Evolutionary conservation across 208 protist genomes (phyloP).

Genomic region (Crithidia brevicula): DNA sequence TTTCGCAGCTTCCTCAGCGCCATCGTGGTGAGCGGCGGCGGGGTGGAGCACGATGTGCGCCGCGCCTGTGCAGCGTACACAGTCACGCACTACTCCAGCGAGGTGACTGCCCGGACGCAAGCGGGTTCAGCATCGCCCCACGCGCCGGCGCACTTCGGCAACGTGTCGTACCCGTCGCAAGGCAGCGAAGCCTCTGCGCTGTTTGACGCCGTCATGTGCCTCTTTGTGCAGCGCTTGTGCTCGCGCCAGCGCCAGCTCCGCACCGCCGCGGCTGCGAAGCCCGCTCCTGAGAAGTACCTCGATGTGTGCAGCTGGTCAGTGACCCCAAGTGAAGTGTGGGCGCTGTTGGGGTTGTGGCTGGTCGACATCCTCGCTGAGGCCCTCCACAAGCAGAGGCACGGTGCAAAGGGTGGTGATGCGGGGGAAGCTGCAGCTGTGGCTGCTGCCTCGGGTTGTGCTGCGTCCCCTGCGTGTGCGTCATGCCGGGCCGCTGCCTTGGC

Average conservation of each 20-base stretch:
- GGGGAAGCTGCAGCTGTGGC: background rate
- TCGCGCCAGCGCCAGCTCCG: conserved; percentile 38
- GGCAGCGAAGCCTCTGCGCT: conserved; percentile 25
- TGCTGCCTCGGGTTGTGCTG: background rate
- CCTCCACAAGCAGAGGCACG: conserved; percentile 16
- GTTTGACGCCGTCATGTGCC: conserved; percentile 63
- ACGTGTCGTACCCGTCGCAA: conserved; percentile 55
- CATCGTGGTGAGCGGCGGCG: conserved; percentile 85
- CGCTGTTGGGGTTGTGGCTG: conserved; percentile 70
- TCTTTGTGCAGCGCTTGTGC: conserved; percentile 47
- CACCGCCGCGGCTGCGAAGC: conserved; percentile 12
- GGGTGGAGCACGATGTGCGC: conserved; percentile 89
- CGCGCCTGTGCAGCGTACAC: conserved; percentile 67
- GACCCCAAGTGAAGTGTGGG: conserved; percentile 79
- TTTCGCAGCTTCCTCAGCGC: conserved; percentile 54
- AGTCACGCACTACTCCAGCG: conserved; percentile 47
- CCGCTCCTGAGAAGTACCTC: conserved; percentile 22
- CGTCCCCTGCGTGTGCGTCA: background rate
- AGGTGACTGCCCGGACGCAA: conserved; percentile 10
- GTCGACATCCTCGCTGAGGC: conserved; percentile 59
- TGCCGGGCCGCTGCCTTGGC: conserved; percentile 33
- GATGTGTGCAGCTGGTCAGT: conserved; percentile 70
- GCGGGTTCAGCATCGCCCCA: too few relatives aligned
- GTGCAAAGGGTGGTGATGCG: background rate
- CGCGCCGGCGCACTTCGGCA: conserved; percentile 52